Evolutionary conservation across 768 basidiomycete genomes (phyloP), one percentile per base, ranked within the genome.

Genomic region (Lactifluus volemus): DNA sequence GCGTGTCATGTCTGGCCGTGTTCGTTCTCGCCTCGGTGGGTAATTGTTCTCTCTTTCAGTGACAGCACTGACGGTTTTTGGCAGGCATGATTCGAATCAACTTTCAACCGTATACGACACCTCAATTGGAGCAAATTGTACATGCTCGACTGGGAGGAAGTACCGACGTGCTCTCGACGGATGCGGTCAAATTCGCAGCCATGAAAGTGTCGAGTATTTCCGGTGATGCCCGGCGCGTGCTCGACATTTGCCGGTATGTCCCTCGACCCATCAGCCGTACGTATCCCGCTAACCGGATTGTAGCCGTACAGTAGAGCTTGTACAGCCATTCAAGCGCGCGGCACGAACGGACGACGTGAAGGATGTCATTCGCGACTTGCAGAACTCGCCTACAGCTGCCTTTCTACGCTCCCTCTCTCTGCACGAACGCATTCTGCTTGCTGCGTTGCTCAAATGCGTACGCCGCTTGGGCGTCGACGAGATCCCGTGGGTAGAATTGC

Each of bases 201-300:
- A 92, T 83, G 72, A 84, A 82, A 67, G 85, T 88, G 59, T 82
- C 85, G 2, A 76, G 74, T 12, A 90, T 97, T 60, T 95, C 92
- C 59, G 97, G 97, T 30, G 97, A 99, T 71, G 97, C 97, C 0
- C 78, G 97, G 55, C 79, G 95, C 34, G 89, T 95, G 5, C 77
- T 99, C 60, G 97, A 99, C 70, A 88, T 96, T 49, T 97, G 93
- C 74, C 79, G 95, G 85, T 89, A 11, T 38, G 78, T 73, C 45
- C 53, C 48, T 19, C 17, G 9, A 29, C 21, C 21, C 29, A 30
- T 32, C 29, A 36, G 11, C 7, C 21, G 29, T 29, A 12, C 39
- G 19, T 3, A 14, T n/a, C 25, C 21, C 19, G n/a, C 53, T 48
- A 17, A 58, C 12, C 12, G 41, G 25, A 36, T 19, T 1, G 21